phyloP scores from a whole-genome alignment of 805 yeast genomes.

The Lipomyces spencermartinsiae region DNA sequence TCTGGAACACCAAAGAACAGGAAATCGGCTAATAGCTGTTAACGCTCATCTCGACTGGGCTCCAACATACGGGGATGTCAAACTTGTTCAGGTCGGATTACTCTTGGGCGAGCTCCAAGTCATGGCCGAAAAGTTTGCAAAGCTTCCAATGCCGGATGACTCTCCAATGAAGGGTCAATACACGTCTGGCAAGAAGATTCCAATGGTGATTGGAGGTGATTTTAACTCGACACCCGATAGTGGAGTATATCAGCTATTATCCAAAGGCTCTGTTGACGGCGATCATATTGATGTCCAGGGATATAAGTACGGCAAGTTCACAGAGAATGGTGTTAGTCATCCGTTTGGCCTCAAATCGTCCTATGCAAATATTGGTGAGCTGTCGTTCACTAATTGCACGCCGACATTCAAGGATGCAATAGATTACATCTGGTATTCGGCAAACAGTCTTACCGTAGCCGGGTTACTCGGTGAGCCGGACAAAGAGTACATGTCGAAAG shows the following conservation, averaged over 20 bases:
- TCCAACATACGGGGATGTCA: slow-evolving; percentile 94
- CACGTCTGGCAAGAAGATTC: slow-evolving; percentile 59
- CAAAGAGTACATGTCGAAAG: slow-evolving; percentile 71
- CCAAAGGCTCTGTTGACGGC: slow-evolving; percentile 71
- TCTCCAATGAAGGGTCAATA: slow-evolving; percentile 45
- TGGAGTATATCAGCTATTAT: slow-evolving; percentile 90
- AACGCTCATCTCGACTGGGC: slow-evolving; percentile 99
- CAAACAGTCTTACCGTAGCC: slow-evolving; percentile 76
- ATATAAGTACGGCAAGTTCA: slow-evolving; percentile 87
- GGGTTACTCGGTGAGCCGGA: slow-evolving; percentile 89
- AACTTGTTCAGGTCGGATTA: slow-evolving; percentile 92
- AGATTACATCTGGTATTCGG: slow-evolving; percentile 95
- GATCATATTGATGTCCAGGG: slow-evolving; percentile 83
- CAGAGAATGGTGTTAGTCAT: slow-evolving; percentile 87
- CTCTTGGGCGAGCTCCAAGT: slow-evolving; percentile 84
- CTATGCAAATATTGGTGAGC: slow-evolving; percentile 81
- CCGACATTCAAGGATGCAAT: slow-evolving; percentile 92
- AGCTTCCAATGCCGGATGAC: slow-evolving; percentile 34
- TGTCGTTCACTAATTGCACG: slow-evolving; percentile 92
- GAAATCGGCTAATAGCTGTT: slow-evolving; percentile 73
- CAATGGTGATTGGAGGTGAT: slow-evolving; percentile 92
- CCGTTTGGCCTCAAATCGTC: slow-evolving; percentile 82
- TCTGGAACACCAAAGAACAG: slow-evolving; percentile 74
- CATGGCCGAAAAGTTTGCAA: slow-evolving; percentile 57
- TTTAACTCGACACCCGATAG: slow-evolving; percentile 86